A percentile compares a stretch with the other conserved stretches of the same genome.
Conservation (phyloP, 139 green algal genomes). For the Chlorella sp. region DNA sequence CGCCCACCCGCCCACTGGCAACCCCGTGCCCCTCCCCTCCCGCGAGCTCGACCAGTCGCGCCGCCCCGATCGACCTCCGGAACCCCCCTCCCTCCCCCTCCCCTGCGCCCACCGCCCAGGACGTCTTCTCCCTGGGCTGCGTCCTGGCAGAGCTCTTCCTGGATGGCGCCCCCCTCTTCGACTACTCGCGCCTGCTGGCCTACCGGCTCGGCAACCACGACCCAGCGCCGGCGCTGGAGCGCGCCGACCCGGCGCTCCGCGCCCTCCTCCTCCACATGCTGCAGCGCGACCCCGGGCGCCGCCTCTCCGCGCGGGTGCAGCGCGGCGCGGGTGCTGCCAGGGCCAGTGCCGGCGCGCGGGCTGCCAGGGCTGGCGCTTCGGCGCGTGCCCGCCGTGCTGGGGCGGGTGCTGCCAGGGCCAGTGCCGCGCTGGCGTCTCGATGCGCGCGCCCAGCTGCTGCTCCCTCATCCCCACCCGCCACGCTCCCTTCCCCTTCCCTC, state of each 20-base stretch:
- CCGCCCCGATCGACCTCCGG: too few relatives aligned
- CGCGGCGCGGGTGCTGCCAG: too few relatives aligned
- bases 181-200: conserved; percentile 74
- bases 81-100: neutral
- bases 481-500: neutral
- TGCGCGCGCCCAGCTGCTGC: neutral
- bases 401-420: too few relatives aligned
- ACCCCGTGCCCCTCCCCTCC: too few relatives aligned
- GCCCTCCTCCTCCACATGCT: conserved; percentile 91
- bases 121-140: conserved; percentile 96
- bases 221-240: conserved; percentile 27
- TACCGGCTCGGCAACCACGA: conserved; percentile 59
- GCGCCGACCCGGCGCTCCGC: conserved; percentile 48
- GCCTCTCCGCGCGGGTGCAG: too few relatives aligned
- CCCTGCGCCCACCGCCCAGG: conserved; percentile 44
- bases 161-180: conserved; percentile 84
- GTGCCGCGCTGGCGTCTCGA: neutral
- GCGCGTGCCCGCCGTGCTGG: too few relatives aligned
- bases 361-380: too few relatives aligned
- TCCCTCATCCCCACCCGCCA: neutral
- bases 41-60: too few relatives aligned
- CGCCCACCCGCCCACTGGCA: too few relatives aligned
- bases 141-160: conserved; percentile 94
- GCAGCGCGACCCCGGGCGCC: conserved; percentile 75
- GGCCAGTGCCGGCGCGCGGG: too few relatives aligned